A percentile compares a stretch with the other conserved stretches of the same genome.
These are phyloP conservation scores for Camelina hispida DNA, from an alignment of 345 rosid species.

Conservation along the genomic window DNA sequence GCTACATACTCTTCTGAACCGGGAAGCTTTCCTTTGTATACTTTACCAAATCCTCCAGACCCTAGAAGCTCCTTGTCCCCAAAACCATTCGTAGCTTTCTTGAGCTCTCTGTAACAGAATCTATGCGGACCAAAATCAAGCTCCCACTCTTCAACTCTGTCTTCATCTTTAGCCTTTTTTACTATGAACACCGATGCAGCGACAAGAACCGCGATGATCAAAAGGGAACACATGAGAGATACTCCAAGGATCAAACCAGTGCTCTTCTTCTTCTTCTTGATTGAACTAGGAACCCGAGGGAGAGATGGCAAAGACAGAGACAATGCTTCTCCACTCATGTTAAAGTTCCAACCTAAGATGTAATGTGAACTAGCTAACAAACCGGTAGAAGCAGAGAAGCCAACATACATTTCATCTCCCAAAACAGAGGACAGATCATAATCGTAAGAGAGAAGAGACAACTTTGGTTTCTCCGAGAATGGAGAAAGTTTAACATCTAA, in stretches of 20 bases:
- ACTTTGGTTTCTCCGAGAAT: constrained; percentile 60
- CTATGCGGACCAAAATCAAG: constrained; percentile 86
- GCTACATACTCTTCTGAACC: constrained; percentile 62
- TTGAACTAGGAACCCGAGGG: constrained; percentile 57
- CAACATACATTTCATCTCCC: constrained; percentile 73
- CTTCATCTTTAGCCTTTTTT: constrained; percentile 54
- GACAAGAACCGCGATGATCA: constrained; percentile 42
- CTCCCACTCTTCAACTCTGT: constrained; percentile 80
- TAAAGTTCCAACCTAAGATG: constrained; percentile 88
- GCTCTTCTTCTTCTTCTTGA: constrained; percentile 44
- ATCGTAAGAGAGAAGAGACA: constrained; percentile 61
- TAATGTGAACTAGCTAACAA: constrained; percentile 78
- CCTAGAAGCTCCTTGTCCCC: constrained; percentile 83
- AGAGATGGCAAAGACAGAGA: constrained; percentile 65
- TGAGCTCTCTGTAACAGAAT: constrained; percentile 71
- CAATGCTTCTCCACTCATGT: constrained; percentile 64
- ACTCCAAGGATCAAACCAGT: constrained; percentile 47
- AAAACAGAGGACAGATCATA: constrained; percentile 66
- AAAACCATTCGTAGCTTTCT: constrained; percentile 79
- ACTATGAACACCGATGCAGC: constrained; percentile 46
- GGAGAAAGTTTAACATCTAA: constrained; percentile 75
- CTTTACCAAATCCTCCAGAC: constrained; percentile 86
- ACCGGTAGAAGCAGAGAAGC: constrained; percentile 91
- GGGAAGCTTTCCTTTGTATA: constrained; percentile 75
- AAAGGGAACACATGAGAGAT: constrained; percentile 46